Evolutionary conservation across 2,329 filamentous ascomycete genomes (phyloP).

Genomic region (Paraconiothyrium brasiliense): DNA sequence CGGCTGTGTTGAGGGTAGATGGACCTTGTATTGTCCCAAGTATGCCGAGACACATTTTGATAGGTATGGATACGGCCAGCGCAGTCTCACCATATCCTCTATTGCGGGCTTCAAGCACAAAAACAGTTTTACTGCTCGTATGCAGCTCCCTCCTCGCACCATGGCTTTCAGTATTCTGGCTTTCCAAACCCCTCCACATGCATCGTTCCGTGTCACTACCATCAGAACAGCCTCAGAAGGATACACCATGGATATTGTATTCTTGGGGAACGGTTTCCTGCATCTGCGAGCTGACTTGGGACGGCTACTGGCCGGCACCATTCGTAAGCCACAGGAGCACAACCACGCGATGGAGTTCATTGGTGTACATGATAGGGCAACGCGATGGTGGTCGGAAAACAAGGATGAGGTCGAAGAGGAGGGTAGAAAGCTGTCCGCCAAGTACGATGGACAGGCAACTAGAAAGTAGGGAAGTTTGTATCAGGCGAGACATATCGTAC

Average conservation of each 20-base stretch:
- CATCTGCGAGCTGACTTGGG: constrained; percentile 37
- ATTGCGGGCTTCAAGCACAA: constrained; percentile 26
- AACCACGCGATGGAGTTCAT: constrained; percentile 35
- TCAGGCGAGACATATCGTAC: not conserved
- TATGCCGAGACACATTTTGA: constrained; percentile 39
- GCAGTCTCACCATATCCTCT: constrained; percentile 33
- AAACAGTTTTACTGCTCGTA: constrained; percentile 33
- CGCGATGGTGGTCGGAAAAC: constrained; percentile 23
- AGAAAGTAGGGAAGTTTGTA: not conserved
- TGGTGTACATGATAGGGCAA: constrained; percentile 30
- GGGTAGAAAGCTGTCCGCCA: constrained; percentile 28
- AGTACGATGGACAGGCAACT: constrained; percentile 26
- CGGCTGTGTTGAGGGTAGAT: constrained; percentile 34
- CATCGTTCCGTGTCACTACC: constrained; percentile 32
- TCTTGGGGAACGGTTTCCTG: constrained; percentile 43
- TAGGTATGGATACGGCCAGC: constrained; percentile 38
- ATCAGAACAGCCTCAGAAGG: constrained; percentile 34
- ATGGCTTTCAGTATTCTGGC: constrained; percentile 29
- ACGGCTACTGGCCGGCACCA: constrained; percentile 38
- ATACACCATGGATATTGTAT: constrained; percentile 37
- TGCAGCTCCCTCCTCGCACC: constrained; percentile 40
- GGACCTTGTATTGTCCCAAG: constrained; percentile 39
- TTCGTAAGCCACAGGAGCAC: constrained; percentile 21
- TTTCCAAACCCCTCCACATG: constrained; percentile 40
- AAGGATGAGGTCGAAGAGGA: constrained; percentile 29